Evolutionary conservation across 768 basidiomycete species (phyloP).

Genomic region (Leccinum sublutescens): DNA sequence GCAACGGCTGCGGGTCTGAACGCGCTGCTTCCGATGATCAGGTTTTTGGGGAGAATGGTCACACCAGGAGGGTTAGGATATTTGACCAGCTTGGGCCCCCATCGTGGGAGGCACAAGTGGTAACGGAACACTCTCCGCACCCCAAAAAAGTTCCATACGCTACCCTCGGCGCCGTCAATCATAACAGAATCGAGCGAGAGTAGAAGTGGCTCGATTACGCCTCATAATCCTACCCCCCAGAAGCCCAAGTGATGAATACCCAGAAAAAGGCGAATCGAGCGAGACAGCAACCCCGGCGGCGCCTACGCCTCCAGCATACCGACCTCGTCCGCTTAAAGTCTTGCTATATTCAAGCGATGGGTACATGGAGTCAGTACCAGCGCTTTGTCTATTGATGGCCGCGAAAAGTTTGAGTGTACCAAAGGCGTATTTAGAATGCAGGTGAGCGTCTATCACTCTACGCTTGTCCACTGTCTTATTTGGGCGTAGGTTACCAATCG

Average conservation of each 20-base stretch:
- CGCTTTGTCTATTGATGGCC: conserved; percentile 84
- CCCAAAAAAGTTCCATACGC: conserved; percentile 6
- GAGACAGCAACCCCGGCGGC: conserved; percentile 1
- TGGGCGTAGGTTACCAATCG: conserved; percentile 50
- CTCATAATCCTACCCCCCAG: conserved; percentile 4
- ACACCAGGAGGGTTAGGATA: conserved; percentile 39
- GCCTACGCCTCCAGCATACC: conserved; percentile 28
- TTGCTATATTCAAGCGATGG: conserved; percentile 84
- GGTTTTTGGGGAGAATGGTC: conserved; percentile 66
- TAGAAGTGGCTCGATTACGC: conserved; percentile 22
- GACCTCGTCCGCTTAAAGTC: conserved; percentile 66
- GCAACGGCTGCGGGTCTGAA: conserved; percentile 53
- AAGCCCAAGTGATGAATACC: conserved; percentile 17
- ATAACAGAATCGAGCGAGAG: conserved; percentile 17
- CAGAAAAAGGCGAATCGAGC: conserved; percentile 16
- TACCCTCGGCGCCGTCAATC: conserved; percentile 18
- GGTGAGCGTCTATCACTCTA: conserved; percentile 18
- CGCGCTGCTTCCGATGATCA: conserved; percentile 59
- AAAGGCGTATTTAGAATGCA: conserved; percentile 94
- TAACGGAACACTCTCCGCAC: conserved; percentile 11
- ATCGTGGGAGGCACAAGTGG: background rate
- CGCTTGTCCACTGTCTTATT: conserved; percentile 2
- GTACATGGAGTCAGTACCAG: conserved; percentile 91
- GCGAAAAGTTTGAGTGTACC: conserved; percentile 64
- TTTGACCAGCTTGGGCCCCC: conserved; percentile 7